These are phyloP conservation scores for Coemansia sp. DNA, from an alignment of 192 early-diverging fungal genomes.

Conservation along the genomic window DNA sequence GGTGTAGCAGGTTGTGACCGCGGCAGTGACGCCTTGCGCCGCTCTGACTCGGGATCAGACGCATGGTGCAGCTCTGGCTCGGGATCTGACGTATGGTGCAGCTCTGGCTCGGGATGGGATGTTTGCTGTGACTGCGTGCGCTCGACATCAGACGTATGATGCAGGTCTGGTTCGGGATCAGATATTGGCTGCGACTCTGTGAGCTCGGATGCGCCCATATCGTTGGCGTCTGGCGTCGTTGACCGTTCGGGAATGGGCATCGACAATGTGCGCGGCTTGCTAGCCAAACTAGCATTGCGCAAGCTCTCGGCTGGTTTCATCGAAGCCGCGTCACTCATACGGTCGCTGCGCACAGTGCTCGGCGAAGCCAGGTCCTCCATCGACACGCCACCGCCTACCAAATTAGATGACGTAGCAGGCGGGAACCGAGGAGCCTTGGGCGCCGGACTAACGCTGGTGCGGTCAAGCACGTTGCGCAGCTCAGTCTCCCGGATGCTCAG, in stretches of 20 bases:
- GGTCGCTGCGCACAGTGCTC: constrained; percentile 37
- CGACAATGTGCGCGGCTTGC: constrained; percentile 13
- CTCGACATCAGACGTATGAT: too few relatives aligned
- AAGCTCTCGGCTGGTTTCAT: constrained; percentile 39
- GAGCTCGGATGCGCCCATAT: not conserved
- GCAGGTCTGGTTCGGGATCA: not conserved
- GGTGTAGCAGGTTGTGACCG: constrained; percentile 18
- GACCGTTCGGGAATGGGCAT: constrained; percentile 9
- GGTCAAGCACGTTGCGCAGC: constrained; percentile 47
- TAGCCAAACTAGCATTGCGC: not conserved
- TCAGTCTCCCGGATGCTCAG: constrained; percentile 50
- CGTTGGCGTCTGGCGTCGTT: not conserved
- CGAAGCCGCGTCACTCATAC: constrained; percentile 37
- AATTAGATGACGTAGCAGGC: constrained; percentile 12
- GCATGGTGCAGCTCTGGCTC: not conserved
- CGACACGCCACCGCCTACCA: constrained; percentile 50
- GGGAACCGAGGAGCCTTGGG: constrained; percentile 27
- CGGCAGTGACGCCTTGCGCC: not conserved
- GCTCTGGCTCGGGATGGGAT: not conserved
- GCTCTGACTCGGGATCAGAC: not conserved
- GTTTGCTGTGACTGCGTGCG: too few relatives aligned
- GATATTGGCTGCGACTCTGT: constrained; percentile 2
- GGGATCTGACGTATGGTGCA: not conserved
- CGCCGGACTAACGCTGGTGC: constrained; percentile 48
- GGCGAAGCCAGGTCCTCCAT: constrained; percentile 37